phyloP scores from a whole-genome alignment of 371 early-diverging fungal species.

The Rhizopus arrhizus region DNA sequence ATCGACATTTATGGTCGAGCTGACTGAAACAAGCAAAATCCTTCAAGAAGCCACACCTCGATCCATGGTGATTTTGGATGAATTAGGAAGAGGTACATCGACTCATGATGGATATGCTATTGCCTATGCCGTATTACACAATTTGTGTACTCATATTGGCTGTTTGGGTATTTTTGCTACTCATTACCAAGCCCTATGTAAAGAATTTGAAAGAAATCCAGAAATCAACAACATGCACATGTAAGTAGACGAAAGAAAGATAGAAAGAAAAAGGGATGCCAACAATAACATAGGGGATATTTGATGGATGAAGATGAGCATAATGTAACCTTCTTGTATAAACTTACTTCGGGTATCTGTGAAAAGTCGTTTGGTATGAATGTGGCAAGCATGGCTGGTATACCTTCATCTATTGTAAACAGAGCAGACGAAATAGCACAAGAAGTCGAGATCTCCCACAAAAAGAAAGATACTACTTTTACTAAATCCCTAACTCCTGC shows the following conservation, averaged over 20 bases:
- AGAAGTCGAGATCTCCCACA: constrained; percentile 64
- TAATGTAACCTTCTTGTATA: constrained; percentile 97
- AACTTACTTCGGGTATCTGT: constrained; percentile 83
- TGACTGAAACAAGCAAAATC: constrained; percentile 95
- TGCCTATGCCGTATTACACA: constrained; percentile 91
- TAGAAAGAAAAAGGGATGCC: not conserved
- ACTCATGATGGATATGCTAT: constrained; percentile 99
- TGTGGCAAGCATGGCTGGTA: constrained; percentile 95
- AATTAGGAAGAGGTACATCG: constrained; percentile 98
- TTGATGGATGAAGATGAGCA: constrained; percentile 79
- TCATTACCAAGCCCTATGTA: constrained; percentile 94
- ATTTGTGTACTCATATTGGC: constrained; percentile 80
- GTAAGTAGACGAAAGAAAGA: constrained; percentile 31
- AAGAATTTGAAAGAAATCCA: constrained; percentile 73
- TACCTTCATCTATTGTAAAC: constrained; percentile 68
- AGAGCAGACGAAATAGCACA: constrained; percentile 73
- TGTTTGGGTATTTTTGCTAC: constrained; percentile 97
- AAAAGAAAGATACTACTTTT: constrained; percentile 43
- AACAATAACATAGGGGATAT: constrained; percentile 64
- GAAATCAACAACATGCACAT: constrained; percentile 68
- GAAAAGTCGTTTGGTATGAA: constrained; percentile 87
- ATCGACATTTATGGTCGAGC: constrained; percentile 99
- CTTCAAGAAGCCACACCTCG: constrained; percentile 89
- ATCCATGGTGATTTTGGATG: constrained; percentile 98
- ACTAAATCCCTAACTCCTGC: constrained; percentile 19